These are phyloP conservation scores for Rachicladosporium sp. DNA, from an alignment of 2,329 filamentous ascomycete species.

Conservation along the genomic window DNA sequence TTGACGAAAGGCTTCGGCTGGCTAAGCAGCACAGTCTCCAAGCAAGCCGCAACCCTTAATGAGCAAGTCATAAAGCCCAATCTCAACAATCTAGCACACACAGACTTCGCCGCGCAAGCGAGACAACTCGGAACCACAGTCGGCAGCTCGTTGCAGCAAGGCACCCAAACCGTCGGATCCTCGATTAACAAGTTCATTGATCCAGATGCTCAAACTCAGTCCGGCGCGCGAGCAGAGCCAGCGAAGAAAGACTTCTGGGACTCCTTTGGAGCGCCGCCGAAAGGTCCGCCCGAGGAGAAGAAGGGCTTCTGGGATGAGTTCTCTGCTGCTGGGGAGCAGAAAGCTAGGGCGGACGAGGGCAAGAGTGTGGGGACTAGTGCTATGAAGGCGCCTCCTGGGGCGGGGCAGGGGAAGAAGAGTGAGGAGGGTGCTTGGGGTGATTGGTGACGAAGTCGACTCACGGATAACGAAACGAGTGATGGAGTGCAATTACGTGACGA, in stretches of 20 bases:
- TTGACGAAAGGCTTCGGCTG: constrained; percentile 89
- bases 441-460: neutral
- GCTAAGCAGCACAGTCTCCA: constrained; percentile 77
- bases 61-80: constrained; percentile 87
- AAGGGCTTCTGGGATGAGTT: constrained; percentile 43
- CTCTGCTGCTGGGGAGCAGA: constrained; percentile 22
- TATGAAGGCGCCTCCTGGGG: constrained; percentile 40
- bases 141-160: constrained; percentile 50
- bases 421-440: constrained; percentile 46
- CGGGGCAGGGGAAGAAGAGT: constrained; percentile 31
- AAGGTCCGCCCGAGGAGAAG: constrained; percentile 36
- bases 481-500: too few relatives aligned
- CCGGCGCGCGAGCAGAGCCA: constrained; percentile 43
- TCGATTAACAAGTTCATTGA: constrained; percentile 82
- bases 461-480: too few relatives aligned
- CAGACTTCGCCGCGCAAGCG: constrained; percentile 44
- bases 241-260: constrained; percentile 84
- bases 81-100: constrained; percentile 63
- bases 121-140: constrained; percentile 39
- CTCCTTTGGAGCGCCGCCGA: constrained; percentile 61
- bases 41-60: constrained; percentile 84
- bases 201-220: constrained; percentile 11
- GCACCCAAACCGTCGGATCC: constrained; percentile 63
- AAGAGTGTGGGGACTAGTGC: constrained; percentile 51
- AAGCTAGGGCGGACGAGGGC: constrained; percentile 19